These are phyloP conservation scores for Scheffersomyces insectosa DNA, from an alignment of 1,139 yeast species.

Conservation along the genomic window DNA sequence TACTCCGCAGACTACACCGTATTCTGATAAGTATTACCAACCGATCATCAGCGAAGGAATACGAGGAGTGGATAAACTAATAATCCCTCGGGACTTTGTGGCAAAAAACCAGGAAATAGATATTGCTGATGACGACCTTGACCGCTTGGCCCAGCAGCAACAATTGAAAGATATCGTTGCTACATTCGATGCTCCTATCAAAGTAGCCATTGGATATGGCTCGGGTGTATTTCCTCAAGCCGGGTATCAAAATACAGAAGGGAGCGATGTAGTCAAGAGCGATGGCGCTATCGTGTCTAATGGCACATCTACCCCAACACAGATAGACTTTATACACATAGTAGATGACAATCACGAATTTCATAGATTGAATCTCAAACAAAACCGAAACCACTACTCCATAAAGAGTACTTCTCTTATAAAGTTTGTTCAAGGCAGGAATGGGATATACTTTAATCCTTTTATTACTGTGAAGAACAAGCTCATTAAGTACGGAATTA, in stretches of 20 bases:
- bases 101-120: conserved; percentile 54
- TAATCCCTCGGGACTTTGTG: conserved; percentile 23
- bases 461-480: conserved; percentile 61
- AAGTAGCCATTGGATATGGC: conserved; percentile 89
- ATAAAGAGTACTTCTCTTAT: conserved; percentile 46
- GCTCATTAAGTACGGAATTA: conserved; percentile 83
- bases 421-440: conserved; percentile 68
- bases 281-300: background rate
- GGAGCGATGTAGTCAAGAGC: conserved; percentile 16
- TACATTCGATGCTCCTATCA: conserved; percentile 67
- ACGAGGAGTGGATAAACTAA: conserved; percentile 25
- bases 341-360: conserved; percentile 74
- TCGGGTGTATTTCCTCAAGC: conserved; percentile 86
- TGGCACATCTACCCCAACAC: conserved; percentile 39
- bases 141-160: conserved; percentile 11
- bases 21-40: conserved; percentile 29
- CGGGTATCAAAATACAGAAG: conserved; percentile 45
- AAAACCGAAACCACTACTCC: conserved; percentile 68
- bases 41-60: conserved; percentile 31
- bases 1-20: conserved; percentile 17
- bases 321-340: conserved; percentile 84
- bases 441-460: conserved; percentile 91
- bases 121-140: conserved; percentile 35
- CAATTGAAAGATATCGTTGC: conserved; percentile 52
- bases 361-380: conserved; percentile 69